Percentiles rank a stretch among this genome's conserved stretches.
phyloP scores from a whole-genome alignment of 2,329 filamentous ascomycete species.

The Nothophaeocryptopus gaeumannii region DNA sequence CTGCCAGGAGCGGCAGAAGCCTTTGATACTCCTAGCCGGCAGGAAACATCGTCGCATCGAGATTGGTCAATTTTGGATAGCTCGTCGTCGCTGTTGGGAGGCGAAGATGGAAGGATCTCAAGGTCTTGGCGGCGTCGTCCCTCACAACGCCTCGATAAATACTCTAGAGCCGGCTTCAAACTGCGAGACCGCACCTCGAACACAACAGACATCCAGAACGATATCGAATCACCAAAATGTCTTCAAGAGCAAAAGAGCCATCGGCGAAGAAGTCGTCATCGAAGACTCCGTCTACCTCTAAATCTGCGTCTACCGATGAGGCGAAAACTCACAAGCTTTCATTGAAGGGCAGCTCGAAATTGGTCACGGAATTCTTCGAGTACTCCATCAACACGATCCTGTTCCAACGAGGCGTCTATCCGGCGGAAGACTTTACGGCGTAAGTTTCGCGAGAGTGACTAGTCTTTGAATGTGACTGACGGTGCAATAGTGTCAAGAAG shows the following conservation, averaged over 20 bases:
- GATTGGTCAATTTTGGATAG: not conserved
- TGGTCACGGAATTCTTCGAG: conserved; percentile 86
- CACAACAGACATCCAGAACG: not conserved
- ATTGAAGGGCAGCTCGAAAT: conserved; percentile 63
- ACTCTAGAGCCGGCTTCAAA: conserved; percentile 3
- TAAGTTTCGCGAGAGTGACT: conserved; percentile 44
- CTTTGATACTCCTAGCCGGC: conserved; percentile 22
- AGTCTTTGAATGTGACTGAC: conserved; percentile 1
- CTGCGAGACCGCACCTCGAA: not conserved
- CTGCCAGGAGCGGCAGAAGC: conserved; percentile 19
- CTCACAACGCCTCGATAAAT: conserved; percentile 12
- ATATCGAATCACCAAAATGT: conserved; percentile 12
- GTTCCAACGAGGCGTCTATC: conserved; percentile 83
- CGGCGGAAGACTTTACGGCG: conserved; percentile 94
- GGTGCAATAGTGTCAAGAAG: conserved; percentile 73
- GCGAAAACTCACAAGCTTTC: conserved; percentile 94
- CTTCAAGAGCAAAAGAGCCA: conserved; percentile 17
- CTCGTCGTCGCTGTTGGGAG: not conserved
- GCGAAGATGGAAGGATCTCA: conserved; percentile 3
- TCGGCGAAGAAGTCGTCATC: conserved; percentile 16
- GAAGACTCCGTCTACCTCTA: not conserved
- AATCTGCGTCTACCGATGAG: conserved; percentile 54
- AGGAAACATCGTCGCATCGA: conserved; percentile 50
- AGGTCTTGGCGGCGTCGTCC: conserved; percentile 11
- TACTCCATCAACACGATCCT: conserved; percentile 98